These are phyloP conservation scores for Alternaria brassicae DNA, from an alignment of 2,329 filamentous ascomycete genomes.

Conservation along the genomic window DNA sequence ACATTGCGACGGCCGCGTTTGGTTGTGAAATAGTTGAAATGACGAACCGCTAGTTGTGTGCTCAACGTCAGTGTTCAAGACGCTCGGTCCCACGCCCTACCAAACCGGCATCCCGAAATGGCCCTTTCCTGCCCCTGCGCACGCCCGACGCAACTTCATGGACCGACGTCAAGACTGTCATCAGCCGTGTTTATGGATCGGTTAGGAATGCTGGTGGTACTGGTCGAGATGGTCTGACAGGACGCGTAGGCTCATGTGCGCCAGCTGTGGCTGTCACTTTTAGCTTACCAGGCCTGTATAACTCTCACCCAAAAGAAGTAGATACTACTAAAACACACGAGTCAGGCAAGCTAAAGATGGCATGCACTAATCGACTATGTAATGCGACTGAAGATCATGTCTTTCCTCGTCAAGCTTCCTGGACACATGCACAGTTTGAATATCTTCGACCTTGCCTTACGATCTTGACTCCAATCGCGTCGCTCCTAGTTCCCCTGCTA, in stretches of 20 bases:
- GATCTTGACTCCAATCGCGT: neutral
- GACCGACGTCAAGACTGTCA: neutral
- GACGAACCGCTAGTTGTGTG: constrained; percentile 6
- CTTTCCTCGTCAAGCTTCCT: neutral
- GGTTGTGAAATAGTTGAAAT: neutral
- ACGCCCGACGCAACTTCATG: neutral
- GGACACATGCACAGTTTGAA: neutral
- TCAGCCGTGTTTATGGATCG: neutral
- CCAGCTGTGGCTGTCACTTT: neutral
- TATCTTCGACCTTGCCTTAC: neutral
- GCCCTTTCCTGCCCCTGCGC: neutral
- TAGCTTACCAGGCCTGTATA: neutral
- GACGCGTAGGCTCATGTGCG: neutral
- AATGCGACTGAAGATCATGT: neutral
- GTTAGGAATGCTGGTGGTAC: neutral
- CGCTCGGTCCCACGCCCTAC: constrained; percentile 14
- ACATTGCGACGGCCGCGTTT: constrained; percentile 20
- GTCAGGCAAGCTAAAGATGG: neutral
- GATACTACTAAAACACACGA: neutral
- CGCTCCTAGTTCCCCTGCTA: neutral
- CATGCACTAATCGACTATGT: neutral
- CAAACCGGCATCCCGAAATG: constrained; percentile 7
- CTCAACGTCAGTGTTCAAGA: constrained; percentile 12
- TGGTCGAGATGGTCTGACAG: neutral
- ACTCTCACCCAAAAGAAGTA: too few relatives aligned